These are phyloP conservation scores for Ophiostoma piceae DNA, from an alignment of 2,329 filamentous ascomycete species.

Conservation along the genomic window DNA sequence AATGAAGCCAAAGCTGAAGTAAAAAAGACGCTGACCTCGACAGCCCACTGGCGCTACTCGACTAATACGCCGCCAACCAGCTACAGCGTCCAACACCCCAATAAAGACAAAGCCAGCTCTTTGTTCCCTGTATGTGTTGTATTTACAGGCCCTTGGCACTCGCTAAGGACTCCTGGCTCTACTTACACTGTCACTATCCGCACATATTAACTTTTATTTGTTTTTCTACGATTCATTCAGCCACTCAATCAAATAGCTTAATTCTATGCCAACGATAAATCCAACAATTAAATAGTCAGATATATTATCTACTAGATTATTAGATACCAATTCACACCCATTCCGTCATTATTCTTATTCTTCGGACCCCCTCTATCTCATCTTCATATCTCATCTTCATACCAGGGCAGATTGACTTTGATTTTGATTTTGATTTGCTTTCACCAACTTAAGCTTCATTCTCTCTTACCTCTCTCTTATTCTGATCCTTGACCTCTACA, in stretches of 20 bases:
- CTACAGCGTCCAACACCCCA: neutral
- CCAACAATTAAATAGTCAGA: neutral
- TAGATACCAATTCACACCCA: neutral
- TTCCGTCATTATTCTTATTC: neutral
- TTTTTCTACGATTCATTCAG: neutral
- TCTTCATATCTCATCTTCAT: neutral
- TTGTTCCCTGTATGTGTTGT: neutral
- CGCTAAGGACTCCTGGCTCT: neutral
- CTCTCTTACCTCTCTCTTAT: neutral
- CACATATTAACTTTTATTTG: no score
- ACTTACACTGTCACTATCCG: no score
- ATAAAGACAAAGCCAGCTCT: neutral
- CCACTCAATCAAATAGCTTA: neutral
- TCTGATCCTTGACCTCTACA: neutral
- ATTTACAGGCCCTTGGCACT: neutral
- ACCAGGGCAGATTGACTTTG: neutral
- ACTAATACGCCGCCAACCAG: neutral
- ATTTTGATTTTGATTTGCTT: no score
- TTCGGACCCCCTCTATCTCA: neutral
- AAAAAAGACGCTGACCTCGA: neutral
- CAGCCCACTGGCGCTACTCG: neutral
- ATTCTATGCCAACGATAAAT: neutral
- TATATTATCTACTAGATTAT: neutral
- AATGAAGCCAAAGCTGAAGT: no score
- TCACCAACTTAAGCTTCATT: neutral